These are phyloP conservation scores for Penicillium antarcticum DNA, from an alignment of 495 filamentous ascomycete genomes.

Conservation along the genomic window DNA sequence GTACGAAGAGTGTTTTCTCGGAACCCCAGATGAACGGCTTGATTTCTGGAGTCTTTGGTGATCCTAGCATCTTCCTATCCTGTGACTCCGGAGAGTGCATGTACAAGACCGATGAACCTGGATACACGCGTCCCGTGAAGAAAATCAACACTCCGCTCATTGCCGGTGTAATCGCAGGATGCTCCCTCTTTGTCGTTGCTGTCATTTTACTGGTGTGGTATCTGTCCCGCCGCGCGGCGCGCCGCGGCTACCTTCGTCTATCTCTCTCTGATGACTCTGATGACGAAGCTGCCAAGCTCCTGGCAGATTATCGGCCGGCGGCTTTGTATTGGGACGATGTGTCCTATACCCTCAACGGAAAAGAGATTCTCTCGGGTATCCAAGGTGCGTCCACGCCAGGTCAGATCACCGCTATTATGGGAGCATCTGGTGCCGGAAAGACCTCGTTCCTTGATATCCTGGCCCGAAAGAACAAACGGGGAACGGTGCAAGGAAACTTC, in stretches of 20 bases:
- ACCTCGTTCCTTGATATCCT: slow-evolving; percentile 97
- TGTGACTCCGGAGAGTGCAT: slow-evolving; percentile 91
- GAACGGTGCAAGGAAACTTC: slow-evolving; percentile 74
- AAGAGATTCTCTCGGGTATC: slow-evolving; percentile 76
- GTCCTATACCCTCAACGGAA: slow-evolving; percentile 81
- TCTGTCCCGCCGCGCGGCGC: slow-evolving; percentile 64
- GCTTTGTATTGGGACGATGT: slow-evolving; percentile 87
- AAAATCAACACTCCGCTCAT: slow-evolving; percentile 97
- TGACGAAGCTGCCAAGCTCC: slow-evolving; percentile 79
- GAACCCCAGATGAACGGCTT: slow-evolving; percentile 88
- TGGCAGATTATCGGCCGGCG: slow-evolving; percentile 87
- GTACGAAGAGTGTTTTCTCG: slow-evolving; percentile 67
- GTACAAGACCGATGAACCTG: slow-evolving; percentile 86
- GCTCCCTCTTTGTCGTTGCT: slow-evolving; percentile 80
- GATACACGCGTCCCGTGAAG: slow-evolving; percentile 84
- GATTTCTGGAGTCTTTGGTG: slow-evolving; percentile 85
- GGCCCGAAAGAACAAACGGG: slow-evolving; percentile 95
- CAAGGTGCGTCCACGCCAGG: slow-evolving; percentile 83
- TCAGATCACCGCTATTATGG: slow-evolving; percentile 96
- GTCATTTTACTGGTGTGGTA: slow-evolving; percentile 86
- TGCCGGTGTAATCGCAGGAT: slow-evolving; percentile 87
- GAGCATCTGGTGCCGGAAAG: slow-evolving; percentile 94
- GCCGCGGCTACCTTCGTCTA: slow-evolving; percentile 68
- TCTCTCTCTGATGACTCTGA: slow-evolving; percentile 82
- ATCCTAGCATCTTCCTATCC: slow-evolving; percentile 77